Evolutionary conservation across 2,329 filamentous ascomycete genomes (phyloP).

Genomic region (Colletotrichum spaethianum): DNA sequence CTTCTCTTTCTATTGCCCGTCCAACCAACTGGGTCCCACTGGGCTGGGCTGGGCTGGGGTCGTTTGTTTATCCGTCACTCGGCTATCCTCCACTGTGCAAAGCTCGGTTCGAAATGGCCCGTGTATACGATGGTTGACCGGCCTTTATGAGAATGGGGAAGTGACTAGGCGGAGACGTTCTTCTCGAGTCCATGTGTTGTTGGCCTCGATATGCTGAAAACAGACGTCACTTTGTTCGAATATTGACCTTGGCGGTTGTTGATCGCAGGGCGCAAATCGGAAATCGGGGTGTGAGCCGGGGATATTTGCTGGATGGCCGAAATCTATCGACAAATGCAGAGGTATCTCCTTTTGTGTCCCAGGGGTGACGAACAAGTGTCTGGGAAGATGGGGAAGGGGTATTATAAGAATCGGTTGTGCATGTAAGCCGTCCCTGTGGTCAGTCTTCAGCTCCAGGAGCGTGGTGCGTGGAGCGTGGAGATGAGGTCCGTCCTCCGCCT

Average conservation of each 20-base stretch:
- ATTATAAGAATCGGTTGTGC: slow-evolving; percentile 21
- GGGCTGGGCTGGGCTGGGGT: neutral
- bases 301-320: neutral
- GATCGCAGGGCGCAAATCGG: neutral
- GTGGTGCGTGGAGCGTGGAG: slow-evolving; percentile 19
- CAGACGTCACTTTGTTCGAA: slow-evolving; percentile 8
- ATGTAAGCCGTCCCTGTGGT: neutral
- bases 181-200: neutral
- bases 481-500: slow-evolving; percentile 32
- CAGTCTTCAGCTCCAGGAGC: slow-evolving; percentile 22
- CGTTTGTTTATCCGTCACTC: neutral
- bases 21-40: neutral
- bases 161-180: neutral
- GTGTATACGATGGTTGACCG: neutral
- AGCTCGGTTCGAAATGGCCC: neutral
- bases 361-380: neutral
- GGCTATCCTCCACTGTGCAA: neutral
- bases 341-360: neutral
- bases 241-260: neutral
- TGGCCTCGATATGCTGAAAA: slow-evolving; percentile 17
- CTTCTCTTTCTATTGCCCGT: neutral
- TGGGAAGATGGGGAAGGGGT: neutral
- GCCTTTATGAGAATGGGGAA: neutral
- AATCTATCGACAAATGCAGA: neutral
- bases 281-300: neutral